Evolutionary conservation across 2,329 filamentous ascomycete species (phyloP), one percentile per base, ranked within the genome.

Genomic region (Macroventuria anomochaeta): DNA sequence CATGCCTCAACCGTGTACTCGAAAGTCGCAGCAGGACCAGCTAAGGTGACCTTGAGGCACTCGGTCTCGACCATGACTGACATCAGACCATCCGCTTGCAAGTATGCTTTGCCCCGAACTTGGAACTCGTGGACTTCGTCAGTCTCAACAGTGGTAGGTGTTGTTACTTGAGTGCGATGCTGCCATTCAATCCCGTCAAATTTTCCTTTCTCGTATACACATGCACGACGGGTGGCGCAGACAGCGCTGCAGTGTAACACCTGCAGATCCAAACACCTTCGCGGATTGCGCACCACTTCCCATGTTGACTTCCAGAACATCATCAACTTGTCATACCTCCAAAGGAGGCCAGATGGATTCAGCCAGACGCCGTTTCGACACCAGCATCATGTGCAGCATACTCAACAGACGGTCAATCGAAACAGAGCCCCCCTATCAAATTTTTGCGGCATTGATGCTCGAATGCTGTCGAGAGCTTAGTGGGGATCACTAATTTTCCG

Each of bases 101-200:
- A 69, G 61, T 40, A 40, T 49, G 52, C 61, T 48, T 60, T 61
- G 10, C 61, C 57, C 38, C 46, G 34, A 58, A 36, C 20, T 58
- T 49, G 28, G 26, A 28, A 15, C 26, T 50, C 52, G 44, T 37
- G 29, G 46, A 15, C 31, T 29, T 41, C 32, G 26, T 37, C 39
- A 41, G 38, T 32, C 48, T 53, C 44, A 55, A 59, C 38, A 42
- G 46, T 43, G 38, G 37, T 53, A 44, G 39, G 44, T 23, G 20
- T 43, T 32, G 40, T 58, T 41, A 58, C 46, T 50, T 55, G 38
- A 34, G 48, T 55, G 53, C 37, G 33, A 23, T 38, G 49, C 20
- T 46, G 13, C 26, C 23, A 15, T 43, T 44, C 23, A 34, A 43
- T 49, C 39, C 40, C 53, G 23, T 47, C 20, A 26, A 46, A 29